phyloP scores from a whole-genome alignment of 148 eudicot genomes.

The Chenopodium berlandieri region DNA sequence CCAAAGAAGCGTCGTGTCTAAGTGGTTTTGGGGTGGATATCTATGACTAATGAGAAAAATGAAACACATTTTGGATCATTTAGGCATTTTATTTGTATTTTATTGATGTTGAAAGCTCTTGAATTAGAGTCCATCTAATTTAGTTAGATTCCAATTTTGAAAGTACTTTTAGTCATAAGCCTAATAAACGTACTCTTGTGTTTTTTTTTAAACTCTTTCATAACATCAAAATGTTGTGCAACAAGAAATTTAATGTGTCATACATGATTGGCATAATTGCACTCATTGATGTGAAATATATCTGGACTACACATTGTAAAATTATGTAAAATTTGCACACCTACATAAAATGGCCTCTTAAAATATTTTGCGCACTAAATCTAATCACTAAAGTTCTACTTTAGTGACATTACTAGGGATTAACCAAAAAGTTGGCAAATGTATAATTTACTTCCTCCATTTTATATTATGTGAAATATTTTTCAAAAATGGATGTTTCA shows the following conservation, averaged over 20 bases:
- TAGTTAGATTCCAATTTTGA: background rate
- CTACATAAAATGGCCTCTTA: too few relatives aligned
- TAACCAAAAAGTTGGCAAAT: too few relatives aligned
- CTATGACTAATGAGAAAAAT: background rate
- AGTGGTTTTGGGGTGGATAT: conserved; percentile 1
- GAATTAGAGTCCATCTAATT: background rate
- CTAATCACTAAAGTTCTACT: too few relatives aligned
- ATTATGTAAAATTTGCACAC: too few relatives aligned
- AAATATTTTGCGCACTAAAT: too few relatives aligned
- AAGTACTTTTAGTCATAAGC: background rate
- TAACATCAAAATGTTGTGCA: background rate
- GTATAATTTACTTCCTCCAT: too few relatives aligned
- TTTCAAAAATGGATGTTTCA: too few relatives aligned
- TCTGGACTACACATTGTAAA: too few relatives aligned
- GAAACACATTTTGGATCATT: background rate
- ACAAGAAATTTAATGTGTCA: background rate
- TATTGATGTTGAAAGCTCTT: background rate
- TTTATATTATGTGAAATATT: too few relatives aligned
- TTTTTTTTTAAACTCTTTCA: background rate
- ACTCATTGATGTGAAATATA: too few relatives aligned
- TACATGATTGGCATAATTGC: background rate
- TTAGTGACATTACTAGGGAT: too few relatives aligned
- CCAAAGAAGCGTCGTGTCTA: conserved; percentile 64
- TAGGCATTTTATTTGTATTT: background rate
- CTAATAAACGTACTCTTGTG: background rate